A percentile compares a stretch with the other conserved stretches of the same genome.
Evolutionary conservation across 495 filamentous ascomycete genomes (phyloP).

Genomic region (Penicillium verhagenii): DNA sequence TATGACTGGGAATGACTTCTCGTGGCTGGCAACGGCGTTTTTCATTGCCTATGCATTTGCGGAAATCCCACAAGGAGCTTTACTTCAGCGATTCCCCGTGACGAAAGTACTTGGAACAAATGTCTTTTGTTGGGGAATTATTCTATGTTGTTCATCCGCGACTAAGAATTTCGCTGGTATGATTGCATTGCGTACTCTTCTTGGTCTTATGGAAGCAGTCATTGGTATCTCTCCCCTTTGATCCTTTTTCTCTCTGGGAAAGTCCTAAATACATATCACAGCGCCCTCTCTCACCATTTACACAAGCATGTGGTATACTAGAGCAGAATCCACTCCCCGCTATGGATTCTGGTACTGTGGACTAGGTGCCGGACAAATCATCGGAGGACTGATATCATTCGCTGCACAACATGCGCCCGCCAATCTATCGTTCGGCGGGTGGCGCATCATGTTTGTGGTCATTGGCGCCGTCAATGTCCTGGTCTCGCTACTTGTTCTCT

Average conservation of each 20-base stretch:
- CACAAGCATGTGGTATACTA: slow-evolving; percentile 56
- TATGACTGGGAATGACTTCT: slow-evolving; percentile 51
- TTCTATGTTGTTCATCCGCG: slow-evolving; percentile 21
- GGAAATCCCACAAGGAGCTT: slow-evolving; percentile 40
- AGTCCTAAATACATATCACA: not conserved
- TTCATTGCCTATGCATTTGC: slow-evolving; percentile 55
- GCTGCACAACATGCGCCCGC: slow-evolving; percentile 40
- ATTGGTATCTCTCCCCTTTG: slow-evolving; percentile 43
- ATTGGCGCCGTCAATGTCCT: slow-evolving; percentile 58
- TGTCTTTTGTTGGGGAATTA: slow-evolving; percentile 48
- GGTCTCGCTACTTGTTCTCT: slow-evolving; percentile 49
- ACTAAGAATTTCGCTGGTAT: slow-evolving; percentile 19
- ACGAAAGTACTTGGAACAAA: slow-evolving; percentile 54
- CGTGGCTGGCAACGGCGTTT: slow-evolving; percentile 52
- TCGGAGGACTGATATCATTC: slow-evolving; percentile 60
- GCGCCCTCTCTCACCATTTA: slow-evolving; percentile 51
- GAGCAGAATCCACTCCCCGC: slow-evolving; percentile 59
- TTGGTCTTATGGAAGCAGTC: slow-evolving; percentile 66
- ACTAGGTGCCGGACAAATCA: slow-evolving; percentile 59
- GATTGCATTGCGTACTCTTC: slow-evolving; percentile 49
- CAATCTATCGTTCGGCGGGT: slow-evolving; percentile 45
- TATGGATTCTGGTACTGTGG: slow-evolving; percentile 65
- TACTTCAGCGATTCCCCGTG: slow-evolving; percentile 46
- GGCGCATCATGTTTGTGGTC: slow-evolving; percentile 64
- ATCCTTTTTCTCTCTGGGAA: not conserved